Base-by-base conservation (phyloP, 805 yeast species). In the Torulaspora franciscae region DNA sequence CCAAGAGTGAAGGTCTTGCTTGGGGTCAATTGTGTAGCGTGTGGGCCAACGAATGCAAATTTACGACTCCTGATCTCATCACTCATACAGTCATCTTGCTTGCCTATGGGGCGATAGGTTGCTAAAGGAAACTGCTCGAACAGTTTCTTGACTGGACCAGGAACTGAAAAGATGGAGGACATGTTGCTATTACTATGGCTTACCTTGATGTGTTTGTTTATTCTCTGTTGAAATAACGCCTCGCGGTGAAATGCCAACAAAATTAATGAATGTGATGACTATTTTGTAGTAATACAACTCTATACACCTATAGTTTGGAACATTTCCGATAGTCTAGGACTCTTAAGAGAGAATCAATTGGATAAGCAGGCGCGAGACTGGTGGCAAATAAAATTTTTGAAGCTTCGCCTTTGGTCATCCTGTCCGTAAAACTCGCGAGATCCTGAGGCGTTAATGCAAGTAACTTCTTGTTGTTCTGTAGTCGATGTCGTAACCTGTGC, bases 111-210 rank as follows among this genome's bases (percentile, higher is more conserved):
- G 0, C 75, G 71, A 54, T 73, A 71, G 6, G 64, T 64, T 23
- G 51, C 51, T 17, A 77, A 40, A 0, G 88, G 88, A 52, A 81
- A 80, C 1, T 67, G 55, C 37, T 73, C 76, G 45, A 80, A 75
- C 1, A 80, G 43, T 17, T 58, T 46, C 54, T 70, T 71, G 14
- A 79, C 57, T 2, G 75, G 68, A 4, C 45, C 52, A 0, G 84
- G 82, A 3, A 70, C 56, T 11, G 46, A 26, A 22, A 45, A 45
- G 23, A 48, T 30, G 24, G 47, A 28, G 40, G 40, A 37, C 27
- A 25, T 32, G n/a, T 40, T 11, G 35, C 19, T 24, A n/a, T 17
- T 42, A 15, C 23, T 35, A 9, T 11, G 22, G n/a, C 23, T 11
- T 3, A 10, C 11, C 24, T 33, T 33, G 15, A 9, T 32, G 3